Base-by-base conservation (phyloP, 1,284 basidiomycete genomes). In the Inonotus obliquus region DNA sequence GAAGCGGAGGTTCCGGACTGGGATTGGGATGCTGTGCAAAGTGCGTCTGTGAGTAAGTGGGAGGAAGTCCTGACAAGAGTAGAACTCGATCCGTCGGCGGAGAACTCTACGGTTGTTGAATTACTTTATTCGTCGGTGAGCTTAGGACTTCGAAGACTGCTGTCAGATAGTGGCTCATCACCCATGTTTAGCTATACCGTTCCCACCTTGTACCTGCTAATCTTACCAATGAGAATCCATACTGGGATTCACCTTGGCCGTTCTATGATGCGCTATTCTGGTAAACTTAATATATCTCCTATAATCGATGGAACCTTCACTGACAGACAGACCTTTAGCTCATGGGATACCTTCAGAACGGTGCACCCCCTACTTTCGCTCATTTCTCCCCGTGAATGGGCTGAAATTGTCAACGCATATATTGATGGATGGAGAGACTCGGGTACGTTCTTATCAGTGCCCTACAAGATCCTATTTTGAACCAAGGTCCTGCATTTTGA, bases 231-330 rank as follows among this genome's bases (percentile, higher is more conserved):
- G 81, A 83, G 66, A 81, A 81, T 3, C 71, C 76, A 1, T 88
- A 86, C 66, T 79, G 75, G 11, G 74, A 78, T 59, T 87, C 86
- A 0, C 75, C 73, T 0, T 80, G 82, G 11, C 82, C 80, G 65
- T 87, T 87, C 68, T 87, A 86, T 63, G 85, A 87, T 70, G 87
- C 85, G 1, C 69, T 87, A 51, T 88, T 87, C 69, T 87, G 85
- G 79, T 84, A 81, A 80, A 80, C 54, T 78, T 76, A 0, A 9
- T 17, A 11, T 32, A 27, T 76, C 76, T 39, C 73, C 78, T 13
- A 32, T 80, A 78, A 60, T 38, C 71, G 53, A 55, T 49, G 56
- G 9, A 38, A 4, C 38, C 10, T 10, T 54, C n/a, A 25, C 48
- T 48, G 27, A 38, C 6, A 45, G 48, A 21, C 25, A 11, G n/a